These are phyloP conservation scores for Fremontodendron californicum DNA, from an alignment of 345 rosid species.

Conservation along the genomic window DNA sequence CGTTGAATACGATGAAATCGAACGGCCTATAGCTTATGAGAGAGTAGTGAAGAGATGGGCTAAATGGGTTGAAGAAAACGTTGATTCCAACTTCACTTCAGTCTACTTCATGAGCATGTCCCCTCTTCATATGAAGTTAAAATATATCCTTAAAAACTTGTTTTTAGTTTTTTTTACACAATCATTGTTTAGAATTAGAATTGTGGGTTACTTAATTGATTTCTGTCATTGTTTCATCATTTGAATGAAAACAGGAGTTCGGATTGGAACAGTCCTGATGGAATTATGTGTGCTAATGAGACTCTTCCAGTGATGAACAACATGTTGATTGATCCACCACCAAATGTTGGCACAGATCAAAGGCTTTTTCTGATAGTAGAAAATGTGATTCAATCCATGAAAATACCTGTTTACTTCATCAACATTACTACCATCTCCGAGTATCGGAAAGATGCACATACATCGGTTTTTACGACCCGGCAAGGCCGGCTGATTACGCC, in stretches of 20 bases:
- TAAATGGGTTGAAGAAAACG: slow-evolving; percentile 59
- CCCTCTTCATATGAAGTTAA: slow-evolving; percentile 61
- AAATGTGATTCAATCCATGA: slow-evolving; percentile 46
- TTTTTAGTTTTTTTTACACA: not conserved
- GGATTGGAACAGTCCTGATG: slow-evolving; percentile 57
- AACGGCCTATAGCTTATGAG: slow-evolving; percentile 38
- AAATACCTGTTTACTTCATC: slow-evolving; percentile 41
- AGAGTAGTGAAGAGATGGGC: slow-evolving; percentile 62
- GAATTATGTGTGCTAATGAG: slow-evolving; percentile 60
- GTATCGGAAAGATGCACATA: slow-evolving; percentile 81
- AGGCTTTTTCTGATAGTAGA: slow-evolving; percentile 38
- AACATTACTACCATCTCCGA: slow-evolving; percentile 67
- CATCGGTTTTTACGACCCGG: slow-evolving; percentile 42
- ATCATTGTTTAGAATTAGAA: too few relatives aligned
- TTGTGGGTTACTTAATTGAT: too few relatives aligned
- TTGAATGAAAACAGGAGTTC: slow-evolving; percentile 44
- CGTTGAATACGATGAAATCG: slow-evolving; percentile 53
- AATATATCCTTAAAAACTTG: not conserved
- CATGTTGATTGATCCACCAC: slow-evolving; percentile 19
- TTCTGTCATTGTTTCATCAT: not conserved
- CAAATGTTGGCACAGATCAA: slow-evolving; percentile 56
- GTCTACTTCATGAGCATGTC: slow-evolving; percentile 23
- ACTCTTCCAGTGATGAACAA: slow-evolving; percentile 47
- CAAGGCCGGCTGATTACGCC: slow-evolving; percentile 40
- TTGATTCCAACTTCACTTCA: slow-evolving; percentile 43